Base-by-base conservation (phyloP, 176 grass and related monocot species). In the Puya raimondii region DNA sequence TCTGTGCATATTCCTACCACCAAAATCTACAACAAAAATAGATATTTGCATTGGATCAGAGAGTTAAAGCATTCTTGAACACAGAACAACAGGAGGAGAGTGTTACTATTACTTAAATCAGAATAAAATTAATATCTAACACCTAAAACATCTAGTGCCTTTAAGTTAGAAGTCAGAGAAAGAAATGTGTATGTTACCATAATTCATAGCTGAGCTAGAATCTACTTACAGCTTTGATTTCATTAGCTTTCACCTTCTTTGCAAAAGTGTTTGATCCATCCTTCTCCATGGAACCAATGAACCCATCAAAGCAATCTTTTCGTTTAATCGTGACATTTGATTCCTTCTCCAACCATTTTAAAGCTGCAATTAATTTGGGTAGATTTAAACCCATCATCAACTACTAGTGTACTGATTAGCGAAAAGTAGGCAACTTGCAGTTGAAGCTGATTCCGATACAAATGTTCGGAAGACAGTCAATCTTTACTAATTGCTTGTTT, bases 261-360 rank as follows among this genome's bases (percentile, higher is more conserved):
- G 74, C 66, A 67, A 77, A 77, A 26, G 52, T 42, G 48, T 77
- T 77, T 10, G 74, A 59, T 13, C 74, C 74, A 69, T 77, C 74
- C 51, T 67, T 68, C 27, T 77, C 29, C 64, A 77, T 77, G 0
- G 75, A 77, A 61, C 66, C 75, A 49, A 77, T 23, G 51, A 69
- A 77, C 11, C 75, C 75, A 68, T 77, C 53, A 11, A 69, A 58
- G 66, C 66, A 77, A 67, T 63, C 66, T 53, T 77, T 77, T 27
- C 75, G 52, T 63, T 29, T 57, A 21, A 77, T 49, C 4, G 75
- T 77, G 1, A 50, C 65, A 27, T 69, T 69, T 50, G 75, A 66
- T 18, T 77, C 75, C 51, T 77, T 42, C 75, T 77, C 75, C 53
- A 77, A 56, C 75, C 75, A 77, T 59, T 77, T n/a, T 2, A 77